Evolutionary conservation across 2,329 filamentous ascomycete genomes (phyloP), one percentile per base, ranked within the genome.

Genomic region (Fusarium lyarnte): DNA sequence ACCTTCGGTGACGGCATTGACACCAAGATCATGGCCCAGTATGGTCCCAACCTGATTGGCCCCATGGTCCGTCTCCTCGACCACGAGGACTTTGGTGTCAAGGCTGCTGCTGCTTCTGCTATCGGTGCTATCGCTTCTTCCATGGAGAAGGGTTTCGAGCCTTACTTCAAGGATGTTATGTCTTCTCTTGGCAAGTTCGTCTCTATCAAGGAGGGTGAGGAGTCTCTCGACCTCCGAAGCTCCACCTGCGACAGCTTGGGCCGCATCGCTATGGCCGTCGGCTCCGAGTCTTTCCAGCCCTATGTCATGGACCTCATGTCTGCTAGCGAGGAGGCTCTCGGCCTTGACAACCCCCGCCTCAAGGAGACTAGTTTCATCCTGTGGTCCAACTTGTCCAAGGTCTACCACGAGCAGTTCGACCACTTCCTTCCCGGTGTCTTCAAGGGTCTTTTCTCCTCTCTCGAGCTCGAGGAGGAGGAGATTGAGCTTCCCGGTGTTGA

Each of bases 301-400:
- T 98, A 95, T 79, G 95, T 98, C 39, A 87, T 93, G 79, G 94
- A 94, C 45, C 87, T 98, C 65, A 97, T 99, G 93, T 88, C 92
- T 78, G 92, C 95, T 19, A 97, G 94, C 74, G 95, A 98, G 83
- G 95, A 98, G 82, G 95, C 93, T 61, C 88, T 98, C 5, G 87
- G 92, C 76, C 90, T 99, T 6, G 95, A 94, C 76, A 95, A 98
- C 84, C 93, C 95, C 45, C 90, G 95, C 63, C 90, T 98, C 57
- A 93, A 94, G 82, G 96, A 99, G 86, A 98, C 94, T 70, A 97
- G 94, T 81, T 99, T 97, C 84, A 97, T 98, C 70, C 88, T 99
- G 60, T 99, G 96, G 95, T 94, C 94, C 74, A 94, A 93, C 43
- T 91, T 99, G 80, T 93, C 95, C 70, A 97, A 97, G 85, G 94